Base-by-base conservation (phyloP, 75 land plant genomes). In the Azolla pinnata region DNA sequence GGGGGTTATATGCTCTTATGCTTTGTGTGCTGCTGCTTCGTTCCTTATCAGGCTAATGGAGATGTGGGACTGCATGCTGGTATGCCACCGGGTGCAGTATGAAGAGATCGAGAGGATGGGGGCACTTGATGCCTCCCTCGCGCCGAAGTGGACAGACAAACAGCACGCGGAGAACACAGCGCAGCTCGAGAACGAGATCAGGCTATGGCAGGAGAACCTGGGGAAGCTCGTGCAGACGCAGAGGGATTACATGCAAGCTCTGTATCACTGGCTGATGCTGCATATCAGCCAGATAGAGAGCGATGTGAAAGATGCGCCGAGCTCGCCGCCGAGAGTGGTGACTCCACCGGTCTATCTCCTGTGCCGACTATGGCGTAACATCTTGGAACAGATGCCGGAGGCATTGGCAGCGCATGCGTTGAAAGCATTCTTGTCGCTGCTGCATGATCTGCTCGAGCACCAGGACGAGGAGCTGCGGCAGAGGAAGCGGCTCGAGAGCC, bases 1-100 rank as follows among this genome's bases (percentile, higher is more conserved):
- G n/a, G n/a, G n/a, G n/a, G n/a, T n/a, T n/a, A n/a, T n/a, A n/a
- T n/a, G n/a, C n/a, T n/a, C n/a, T n/a, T n/a, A n/a, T n/a, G n/a
- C n/a, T n/a, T n/a, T n/a, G n/a, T n/a, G n/a, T n/a, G n/a, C n/a
- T n/a, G n/a, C n/a, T n/a, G n/a, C n/a, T n/a, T n/a, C n/a, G n/a
- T n/a, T n/a, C n/a, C n/a, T n/a, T n/a, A n/a, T n/a, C 81, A 95
- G 99, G 55, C 73, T 79, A 62, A 81, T 68, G 76, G 20, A 44
- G 31, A 95, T 95, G 99, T 95, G 99, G 99, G 77, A 83, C 68
- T 72, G 71, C 61, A 82, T 95, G 87, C 80, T 84, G 48, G 79
- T 73, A 56, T 79, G 77, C 60, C 96, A 89, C 54, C 79, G 81
- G 54, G 84, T 81, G 16, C 99, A 95, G 56, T 61, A 73, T 8